Percentiles rank a stretch among this genome's conserved stretches.
These are phyloP conservation scores for Epichloe sp. DNA, from an alignment of 2,329 filamentous ascomycete genomes.

Conservation along the genomic window DNA sequence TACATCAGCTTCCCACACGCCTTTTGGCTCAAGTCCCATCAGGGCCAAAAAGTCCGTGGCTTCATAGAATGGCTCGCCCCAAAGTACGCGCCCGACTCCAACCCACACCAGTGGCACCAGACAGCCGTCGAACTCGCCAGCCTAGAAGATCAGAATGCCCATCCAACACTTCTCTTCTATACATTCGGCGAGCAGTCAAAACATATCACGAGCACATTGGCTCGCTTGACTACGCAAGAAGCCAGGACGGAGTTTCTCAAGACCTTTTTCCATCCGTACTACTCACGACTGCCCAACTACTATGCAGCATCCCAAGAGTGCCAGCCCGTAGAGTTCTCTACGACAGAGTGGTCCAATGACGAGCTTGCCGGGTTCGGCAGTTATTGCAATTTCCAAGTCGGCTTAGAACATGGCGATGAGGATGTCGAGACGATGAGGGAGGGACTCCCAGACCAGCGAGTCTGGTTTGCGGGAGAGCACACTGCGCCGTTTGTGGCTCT, in stretches of 20 bases:
- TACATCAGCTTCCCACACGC: slow-evolving; percentile 60
- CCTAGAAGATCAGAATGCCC: slow-evolving; percentile 42
- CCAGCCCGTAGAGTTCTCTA: slow-evolving; percentile 47
- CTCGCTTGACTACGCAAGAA: slow-evolving; percentile 26
- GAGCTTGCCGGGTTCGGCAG: slow-evolving; percentile 69
- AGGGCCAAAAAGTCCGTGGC: slow-evolving; percentile 36
- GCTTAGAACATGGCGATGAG: slow-evolving; percentile 53
- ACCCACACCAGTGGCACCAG: slow-evolving; percentile 56
- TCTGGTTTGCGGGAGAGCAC: slow-evolving; percentile 87
- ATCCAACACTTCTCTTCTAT: slow-evolving; percentile 81
- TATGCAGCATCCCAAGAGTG: slow-evolving; percentile 39
- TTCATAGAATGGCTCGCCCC: slow-evolving; percentile 70
- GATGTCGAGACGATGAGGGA: slow-evolving; percentile 55
- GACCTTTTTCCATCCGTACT: slow-evolving; percentile 66
- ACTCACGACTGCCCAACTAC: slow-evolving; percentile 61
- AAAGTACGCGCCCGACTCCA: slow-evolving; percentile 47
- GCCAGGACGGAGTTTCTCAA: slow-evolving; percentile 42
- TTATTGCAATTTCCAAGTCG: slow-evolving; percentile 76
- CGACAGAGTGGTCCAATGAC: slow-evolving; percentile 69
- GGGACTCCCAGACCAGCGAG: slow-evolving; percentile 49
- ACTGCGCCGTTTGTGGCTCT: slow-evolving; percentile 81
- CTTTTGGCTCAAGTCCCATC: slow-evolving; percentile 47
- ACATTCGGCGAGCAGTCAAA: slow-evolving; percentile 50
- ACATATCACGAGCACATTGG: slow-evolving; percentile 35
- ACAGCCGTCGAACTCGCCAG: slow-evolving; percentile 66